Percentiles rank a stretch among this genome's conserved stretches.
These are phyloP conservation scores for Hevea brasiliensis DNA, from an alignment of 345 rosid species.

Conservation along the genomic window DNA sequence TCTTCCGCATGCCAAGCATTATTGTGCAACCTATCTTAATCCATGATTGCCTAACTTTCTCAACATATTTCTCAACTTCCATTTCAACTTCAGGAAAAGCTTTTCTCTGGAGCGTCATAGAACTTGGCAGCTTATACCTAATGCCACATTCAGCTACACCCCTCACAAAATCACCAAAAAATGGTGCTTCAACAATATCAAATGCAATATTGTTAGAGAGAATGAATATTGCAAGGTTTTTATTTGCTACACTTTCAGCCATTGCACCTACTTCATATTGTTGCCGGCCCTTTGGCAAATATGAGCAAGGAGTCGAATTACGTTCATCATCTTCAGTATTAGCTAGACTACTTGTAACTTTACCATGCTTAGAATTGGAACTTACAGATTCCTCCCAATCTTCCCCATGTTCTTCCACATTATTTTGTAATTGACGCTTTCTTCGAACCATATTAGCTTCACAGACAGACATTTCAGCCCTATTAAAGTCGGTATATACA, in stretches of 20 bases:
- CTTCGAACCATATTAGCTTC: background rate
- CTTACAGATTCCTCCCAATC: background rate
- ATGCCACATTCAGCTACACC: background rate
- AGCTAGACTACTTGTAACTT: background rate
- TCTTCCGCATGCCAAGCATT: background rate
- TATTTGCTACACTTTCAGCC: background rate
- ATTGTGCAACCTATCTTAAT: background rate
- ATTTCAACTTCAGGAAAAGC: background rate
- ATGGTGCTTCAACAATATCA: background rate
- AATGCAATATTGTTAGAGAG: background rate
- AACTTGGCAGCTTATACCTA: background rate
- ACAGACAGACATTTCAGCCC: background rate
- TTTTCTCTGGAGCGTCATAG: background rate
- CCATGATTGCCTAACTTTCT: background rate
- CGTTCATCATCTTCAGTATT: background rate
- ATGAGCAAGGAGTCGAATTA: background rate
- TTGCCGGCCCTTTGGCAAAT: background rate
- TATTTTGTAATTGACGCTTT: background rate
- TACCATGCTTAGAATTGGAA: background rate
- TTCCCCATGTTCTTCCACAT: background rate
- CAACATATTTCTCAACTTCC: background rate
- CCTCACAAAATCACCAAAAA: background rate
- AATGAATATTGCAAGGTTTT: background rate
- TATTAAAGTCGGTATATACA: background rate
- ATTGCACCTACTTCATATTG: background rate